Evolutionary conservation across 2,329 filamentous ascomycete genomes (phyloP).

Genomic region (Hortaea sp.): DNA sequence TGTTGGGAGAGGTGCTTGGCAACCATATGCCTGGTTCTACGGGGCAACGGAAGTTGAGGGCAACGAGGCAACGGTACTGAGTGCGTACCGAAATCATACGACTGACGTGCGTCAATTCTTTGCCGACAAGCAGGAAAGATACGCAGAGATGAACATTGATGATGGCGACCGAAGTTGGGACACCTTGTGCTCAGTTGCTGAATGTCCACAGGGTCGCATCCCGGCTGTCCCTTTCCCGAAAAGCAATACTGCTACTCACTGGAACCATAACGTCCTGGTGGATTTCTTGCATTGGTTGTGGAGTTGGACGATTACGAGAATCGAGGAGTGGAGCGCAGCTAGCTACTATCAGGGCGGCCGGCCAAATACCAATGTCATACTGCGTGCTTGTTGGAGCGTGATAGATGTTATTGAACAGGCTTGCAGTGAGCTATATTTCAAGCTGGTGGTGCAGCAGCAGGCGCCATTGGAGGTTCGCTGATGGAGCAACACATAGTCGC

Average conservation of each 20-base stretch:
- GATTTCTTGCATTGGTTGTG: slow-evolving; percentile 14
- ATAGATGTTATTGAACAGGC: slow-evolving; percentile 17
- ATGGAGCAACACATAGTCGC: no score
- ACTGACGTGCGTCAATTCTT: slow-evolving; percentile 10
- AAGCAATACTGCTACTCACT: slow-evolving; percentile 18
- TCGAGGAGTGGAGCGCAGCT: slow-evolving; percentile 15
- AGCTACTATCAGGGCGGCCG: slow-evolving; percentile 15
- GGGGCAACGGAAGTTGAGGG: slow-evolving; percentile 10
- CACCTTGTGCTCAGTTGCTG: slow-evolving; percentile 8
- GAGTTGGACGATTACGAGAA: slow-evolving; percentile 19
- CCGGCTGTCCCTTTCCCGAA: slow-evolving; percentile 9
- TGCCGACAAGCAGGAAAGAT: slow-evolving; percentile 9
- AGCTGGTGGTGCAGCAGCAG: neutral
- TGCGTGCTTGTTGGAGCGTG: slow-evolving; percentile 13
- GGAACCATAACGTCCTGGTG: slow-evolving; percentile 15
- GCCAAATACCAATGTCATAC: slow-evolving; percentile 8
- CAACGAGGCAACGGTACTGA: slow-evolving; percentile 10
- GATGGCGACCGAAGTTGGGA: slow-evolving; percentile 11
- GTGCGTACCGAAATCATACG: slow-evolving; percentile 13
- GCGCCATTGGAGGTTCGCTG: no score
- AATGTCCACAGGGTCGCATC: slow-evolving; percentile 5
- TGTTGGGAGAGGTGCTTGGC: slow-evolving; percentile 18
- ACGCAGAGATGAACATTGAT: slow-evolving; percentile 10
- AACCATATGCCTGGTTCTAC: slow-evolving; percentile 12
- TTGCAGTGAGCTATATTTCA: slow-evolving; percentile 19